These are phyloP conservation scores for Nigrospora oryzae DNA, from an alignment of 2,329 filamentous ascomycete genomes.

Conservation along the genomic window DNA sequence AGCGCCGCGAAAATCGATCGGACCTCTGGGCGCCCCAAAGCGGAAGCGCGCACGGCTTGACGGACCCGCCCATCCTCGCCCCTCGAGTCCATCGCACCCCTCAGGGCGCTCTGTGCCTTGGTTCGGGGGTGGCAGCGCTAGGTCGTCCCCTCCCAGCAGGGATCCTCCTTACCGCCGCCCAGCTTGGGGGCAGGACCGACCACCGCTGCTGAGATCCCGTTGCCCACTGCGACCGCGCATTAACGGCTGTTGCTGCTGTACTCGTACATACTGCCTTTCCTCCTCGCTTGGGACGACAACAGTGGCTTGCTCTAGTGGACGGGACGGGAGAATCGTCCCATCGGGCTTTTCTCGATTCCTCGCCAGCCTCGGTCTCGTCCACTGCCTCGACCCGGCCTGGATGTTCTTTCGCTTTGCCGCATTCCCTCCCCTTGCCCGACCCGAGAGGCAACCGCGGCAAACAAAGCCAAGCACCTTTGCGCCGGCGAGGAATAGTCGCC, in stretches of 20 bases:
- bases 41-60: too few relatives aligned
- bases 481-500: background rate
- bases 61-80: too few relatives aligned
- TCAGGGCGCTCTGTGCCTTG: background rate
- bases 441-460: background rate
- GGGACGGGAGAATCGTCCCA: background rate
- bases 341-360: background rate
- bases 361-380: too few relatives aligned
- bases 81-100: too few relatives aligned
- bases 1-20: too few relatives aligned
- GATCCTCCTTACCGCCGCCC: background rate
- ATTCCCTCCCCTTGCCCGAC: too few relatives aligned
- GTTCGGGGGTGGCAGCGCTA: background rate
- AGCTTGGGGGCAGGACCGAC: background rate
- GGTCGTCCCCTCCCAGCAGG: background rate
- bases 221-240: background rate
- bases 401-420: too few relatives aligned
- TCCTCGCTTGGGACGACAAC: conserved; percentile 1
- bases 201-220: background rate
- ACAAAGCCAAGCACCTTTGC: too few relatives aligned
- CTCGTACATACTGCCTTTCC: background rate
- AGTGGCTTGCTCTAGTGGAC: conserved; percentile 1
- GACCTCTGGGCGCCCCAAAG: too few relatives aligned
- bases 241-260: background rate
- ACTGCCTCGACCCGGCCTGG: too few relatives aligned